Evolutionary conservation across 2,329 filamentous ascomycete species (phyloP), one percentile per base, ranked within the genome.

Genomic region (Geosmithia morbida): DNA sequence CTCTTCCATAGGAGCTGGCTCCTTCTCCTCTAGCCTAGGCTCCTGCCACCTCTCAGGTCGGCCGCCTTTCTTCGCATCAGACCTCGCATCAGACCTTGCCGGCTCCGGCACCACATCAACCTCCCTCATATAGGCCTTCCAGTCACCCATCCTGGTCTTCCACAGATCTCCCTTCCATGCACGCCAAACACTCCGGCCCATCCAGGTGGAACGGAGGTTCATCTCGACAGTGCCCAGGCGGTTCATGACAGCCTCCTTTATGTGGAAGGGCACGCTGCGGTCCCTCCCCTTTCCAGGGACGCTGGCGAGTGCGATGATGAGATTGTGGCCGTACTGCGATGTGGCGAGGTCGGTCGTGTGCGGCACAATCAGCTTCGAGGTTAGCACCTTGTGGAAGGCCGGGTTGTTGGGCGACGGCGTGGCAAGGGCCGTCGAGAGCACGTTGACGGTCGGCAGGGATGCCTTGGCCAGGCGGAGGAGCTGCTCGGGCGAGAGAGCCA

Each of bases 401-500:
- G 73, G 69, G 53, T 70, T 70, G 48, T 70, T 69, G 47, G 68
- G 57, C 0, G 72, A 68, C 1, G 71, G 65, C 0, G 66, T 68
- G 30, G 64, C 54, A 17, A 79, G 62, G 3, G 74, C 72, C 7
- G 70, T 68, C n/a, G 66, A 62, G 43, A 79, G 60, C 40, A 79
- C 63, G 7, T 67, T 59, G 47, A 73, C 63, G 43, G 73, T 72
- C 2, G 72, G 65, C 43, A 66, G 61, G 2, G 72, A 74, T 0
- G 66, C 61, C 1, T 66, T 82, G 22, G 86, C 81, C 47, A 97
- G 76, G 40, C 72, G 68, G 30, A 87, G 59, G 48, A 81, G 70
- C 19, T 67, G 74, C 47, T 70, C 75, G 43, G 66, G 60, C 11
- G 71, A 67, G 53, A 84, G 71, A 3, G 76, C 69, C 18, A 82